Percentiles rank a stretch among this genome's conserved stretches.
These are phyloP conservation scores for Eutypella sp. DNA, from an alignment of 2,329 filamentous ascomycete genomes.

Conservation along the genomic window DNA sequence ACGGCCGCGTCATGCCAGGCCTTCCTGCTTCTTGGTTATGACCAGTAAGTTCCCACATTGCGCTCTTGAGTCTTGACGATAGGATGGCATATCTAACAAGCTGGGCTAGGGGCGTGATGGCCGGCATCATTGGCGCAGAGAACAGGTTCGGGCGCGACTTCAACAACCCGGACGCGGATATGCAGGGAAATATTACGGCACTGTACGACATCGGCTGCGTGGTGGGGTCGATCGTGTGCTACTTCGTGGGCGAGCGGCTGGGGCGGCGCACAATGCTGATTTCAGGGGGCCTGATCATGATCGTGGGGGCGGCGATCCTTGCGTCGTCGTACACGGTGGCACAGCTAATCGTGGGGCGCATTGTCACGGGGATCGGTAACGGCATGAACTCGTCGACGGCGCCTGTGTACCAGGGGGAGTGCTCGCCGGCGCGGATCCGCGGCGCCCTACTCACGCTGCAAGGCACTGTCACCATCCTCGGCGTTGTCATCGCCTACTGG, in stretches of 20 bases:
- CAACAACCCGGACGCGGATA: constrained; percentile 28
- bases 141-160: constrained; percentile 35
- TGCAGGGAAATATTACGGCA: constrained; percentile 32
- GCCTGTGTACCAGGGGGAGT: constrained; percentile 32
- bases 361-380: constrained; percentile 40
- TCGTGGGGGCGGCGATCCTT: constrained; percentile 38
- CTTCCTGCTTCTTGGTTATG: constrained; percentile 28
- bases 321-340: constrained; percentile 31
- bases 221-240: constrained; percentile 24
- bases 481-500: constrained; percentile 41
- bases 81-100: neutral
- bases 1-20: constrained; percentile 35
- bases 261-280: constrained; percentile 39
- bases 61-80: neutral
- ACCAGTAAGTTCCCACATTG: constrained; percentile 19
- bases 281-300: constrained; percentile 35
- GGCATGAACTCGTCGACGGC: constrained; percentile 35
- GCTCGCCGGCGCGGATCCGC: constrained; percentile 34
- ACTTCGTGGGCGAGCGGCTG: constrained; percentile 34
- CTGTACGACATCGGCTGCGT: constrained; percentile 32
- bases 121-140: constrained; percentile 31
- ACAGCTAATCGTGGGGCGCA: constrained; percentile 40
- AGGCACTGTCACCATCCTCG: constrained; percentile 41
- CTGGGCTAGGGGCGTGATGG: constrained; percentile 26
- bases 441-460: constrained; percentile 47